Evolutionary conservation across 2,329 filamentous ascomycete species (phyloP), one percentile per base, ranked within the genome.

Genomic region (Penicillium hesseltinei): DNA sequence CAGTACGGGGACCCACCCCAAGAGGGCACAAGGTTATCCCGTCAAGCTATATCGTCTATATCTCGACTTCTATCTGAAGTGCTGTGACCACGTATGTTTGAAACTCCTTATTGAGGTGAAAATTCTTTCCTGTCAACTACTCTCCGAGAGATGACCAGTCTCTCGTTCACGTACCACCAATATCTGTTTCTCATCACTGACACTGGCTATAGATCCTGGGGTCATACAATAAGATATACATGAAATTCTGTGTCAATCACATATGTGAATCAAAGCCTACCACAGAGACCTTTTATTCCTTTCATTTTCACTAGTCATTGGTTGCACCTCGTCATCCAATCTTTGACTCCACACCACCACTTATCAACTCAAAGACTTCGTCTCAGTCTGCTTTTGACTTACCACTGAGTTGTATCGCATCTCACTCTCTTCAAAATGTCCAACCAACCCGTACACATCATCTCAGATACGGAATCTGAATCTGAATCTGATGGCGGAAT

Each of bases 401-500:
- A 19, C 29, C 29, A 11, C 19, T 13, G 19, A 47, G 25, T 31
- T 9, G 6, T 3, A n/a, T 11, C 19, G 1, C 2, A 21, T 33
- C 4, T 15, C 15, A 27, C 1, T 15, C 25, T 19, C 17, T 25
- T 38, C 25, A 57, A 56, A 44, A 59, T 63, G 23, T 65, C 67
- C 47, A 51, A 58, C 44, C 13, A 19, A 19, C 2, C 4, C n/a
- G 62, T 61, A 33, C 59, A 64, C 45, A 56, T 64, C 29, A 52
- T 60, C 27, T 47, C 58, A 36, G 56, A 61, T 5, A 56, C 56
- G 3, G 62, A 68, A 19, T 60, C 59, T 4, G 65, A 66, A 15
- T 59, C 59, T 0, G 62, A 64, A 13, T 53, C 53, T 5, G 61
- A 64, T 39, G 66, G 68, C 19, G 63, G 61, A 13, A 70, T 71